These are phyloP conservation scores for Phaeosphaeriaceae sp. DNA, from an alignment of 2,329 filamentous ascomycete species.

Conservation along the genomic window DNA sequence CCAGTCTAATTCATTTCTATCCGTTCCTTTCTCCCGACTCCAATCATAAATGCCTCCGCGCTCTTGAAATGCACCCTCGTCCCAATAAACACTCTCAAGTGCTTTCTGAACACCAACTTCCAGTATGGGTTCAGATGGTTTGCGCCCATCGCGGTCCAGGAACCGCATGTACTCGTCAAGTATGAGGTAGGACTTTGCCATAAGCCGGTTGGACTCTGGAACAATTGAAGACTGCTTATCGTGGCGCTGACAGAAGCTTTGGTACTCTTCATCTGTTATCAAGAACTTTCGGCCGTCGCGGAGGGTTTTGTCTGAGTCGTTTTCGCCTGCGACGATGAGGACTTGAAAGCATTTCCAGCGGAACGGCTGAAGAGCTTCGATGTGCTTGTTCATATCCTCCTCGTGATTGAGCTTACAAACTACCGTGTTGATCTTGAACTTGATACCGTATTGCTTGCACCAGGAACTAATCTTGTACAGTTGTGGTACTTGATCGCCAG, in stretches of 20 bases:
- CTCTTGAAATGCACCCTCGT: conserved; percentile 52
- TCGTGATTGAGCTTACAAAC: conserved; percentile 57
- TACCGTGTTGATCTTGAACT: conserved; percentile 66
- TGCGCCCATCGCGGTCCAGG: conserved; percentile 46
- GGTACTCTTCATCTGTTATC: conserved; percentile 57
- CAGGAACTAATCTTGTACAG: conserved; percentile 54
- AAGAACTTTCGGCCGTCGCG: conserved; percentile 52
- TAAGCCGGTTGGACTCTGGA: conserved; percentile 56
- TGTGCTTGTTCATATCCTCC: conserved; percentile 49
- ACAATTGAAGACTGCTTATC: conserved; percentile 52
- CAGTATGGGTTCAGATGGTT: conserved; percentile 47
- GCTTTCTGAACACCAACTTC: conserved; percentile 57
- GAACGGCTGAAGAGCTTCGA: conserved; percentile 54
- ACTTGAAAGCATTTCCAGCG: conserved; percentile 65
- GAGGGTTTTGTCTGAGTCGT: conserved; percentile 49
- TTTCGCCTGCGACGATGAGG: conserved; percentile 60
- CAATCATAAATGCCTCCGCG: conserved; percentile 60
- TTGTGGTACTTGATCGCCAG: conserved; percentile 51
- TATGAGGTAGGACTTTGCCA: conserved; percentile 60
- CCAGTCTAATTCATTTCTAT: not conserved
- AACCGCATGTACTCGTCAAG: conserved; percentile 61
- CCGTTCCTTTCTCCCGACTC: conserved; percentile 27
- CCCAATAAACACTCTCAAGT: conserved; percentile 55
- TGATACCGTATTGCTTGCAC: conserved; percentile 57
- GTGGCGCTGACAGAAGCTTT: conserved; percentile 52